These are phyloP conservation scores for Kluyveromyces nonfermentans DNA, from an alignment of 805 yeast genomes.

Conservation along the genomic window DNA sequence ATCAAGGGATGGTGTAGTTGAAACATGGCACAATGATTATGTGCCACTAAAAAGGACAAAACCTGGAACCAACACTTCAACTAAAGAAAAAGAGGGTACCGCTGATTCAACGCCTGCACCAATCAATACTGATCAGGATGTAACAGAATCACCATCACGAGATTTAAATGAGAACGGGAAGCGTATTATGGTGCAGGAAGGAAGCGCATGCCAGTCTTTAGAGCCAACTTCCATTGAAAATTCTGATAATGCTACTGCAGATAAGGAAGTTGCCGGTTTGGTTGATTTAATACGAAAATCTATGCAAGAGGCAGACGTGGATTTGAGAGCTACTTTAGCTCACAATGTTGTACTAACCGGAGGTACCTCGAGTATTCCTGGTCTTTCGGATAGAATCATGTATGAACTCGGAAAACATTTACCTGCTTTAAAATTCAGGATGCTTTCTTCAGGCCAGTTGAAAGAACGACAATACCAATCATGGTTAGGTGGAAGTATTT, in stretches of 20 bases:
- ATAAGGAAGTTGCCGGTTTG: conserved; percentile 35
- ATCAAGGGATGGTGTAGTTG: conserved; percentile 48
- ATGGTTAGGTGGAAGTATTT: conserved; percentile 89
- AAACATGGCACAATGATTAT: conserved; percentile 50
- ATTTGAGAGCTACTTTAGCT: conserved; percentile 74
- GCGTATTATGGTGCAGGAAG: conserved; percentile 15
- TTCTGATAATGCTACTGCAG: conserved; percentile 1
- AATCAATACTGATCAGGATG: conserved; percentile 13
- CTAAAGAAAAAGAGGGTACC: conserved; percentile 27
- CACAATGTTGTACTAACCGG: conserved; percentile 86
- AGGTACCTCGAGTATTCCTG: conserved; percentile 71
- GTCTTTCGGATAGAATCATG: conserved; percentile 66
- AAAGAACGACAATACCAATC: conserved; percentile 71
- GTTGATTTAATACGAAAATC: conserved; percentile 51
- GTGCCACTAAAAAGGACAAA: conserved; percentile 60
- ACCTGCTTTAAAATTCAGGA: conserved; percentile 79
- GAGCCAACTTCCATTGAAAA: background rate
- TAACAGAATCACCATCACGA: conserved; percentile 8
- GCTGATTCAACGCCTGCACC: conserved; percentile 22
- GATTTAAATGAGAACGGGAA: conserved; percentile 22
- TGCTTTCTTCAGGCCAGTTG: conserved; percentile 71
- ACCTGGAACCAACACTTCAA: conserved; percentile 16
- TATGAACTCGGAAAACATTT: conserved; percentile 58
- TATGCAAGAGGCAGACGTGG: conserved; percentile 58
- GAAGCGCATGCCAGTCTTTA: background rate